Evolutionary conservation across 129 eudicot species (phyloP).

Genomic region (Logfia minima): DNA sequence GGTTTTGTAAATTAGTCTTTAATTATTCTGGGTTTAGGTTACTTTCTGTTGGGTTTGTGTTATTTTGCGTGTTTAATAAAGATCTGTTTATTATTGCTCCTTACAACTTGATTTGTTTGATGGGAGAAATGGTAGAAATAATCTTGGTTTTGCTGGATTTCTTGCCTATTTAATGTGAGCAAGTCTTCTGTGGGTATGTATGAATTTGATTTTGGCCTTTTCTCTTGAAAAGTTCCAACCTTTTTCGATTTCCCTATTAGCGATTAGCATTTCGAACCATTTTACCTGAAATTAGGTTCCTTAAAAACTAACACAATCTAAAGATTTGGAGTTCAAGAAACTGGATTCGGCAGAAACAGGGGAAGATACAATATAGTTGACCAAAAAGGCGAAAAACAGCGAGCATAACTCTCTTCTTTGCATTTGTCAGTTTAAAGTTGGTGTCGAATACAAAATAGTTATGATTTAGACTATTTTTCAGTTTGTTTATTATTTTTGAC

Average conservation of each 20-base stretch:
- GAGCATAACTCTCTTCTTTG: background rate
- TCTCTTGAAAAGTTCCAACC: background rate
- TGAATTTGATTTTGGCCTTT: constrained; percentile 6
- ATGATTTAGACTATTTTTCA: background rate
- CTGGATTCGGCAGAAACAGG: constrained; percentile 10
- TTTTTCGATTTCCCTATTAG: background rate
- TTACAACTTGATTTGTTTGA: constrained; percentile 13
- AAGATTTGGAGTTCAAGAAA: background rate
- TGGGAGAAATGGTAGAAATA: background rate
- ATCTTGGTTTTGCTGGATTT: constrained; percentile 8
- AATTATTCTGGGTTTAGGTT: constrained; percentile 8
- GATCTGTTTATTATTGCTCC: constrained; percentile 18
- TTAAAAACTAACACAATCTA: background rate
- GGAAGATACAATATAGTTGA: background rate
- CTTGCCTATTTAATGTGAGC: background rate
- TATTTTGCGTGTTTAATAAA: constrained; percentile 1
- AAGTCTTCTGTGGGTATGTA: background rate
- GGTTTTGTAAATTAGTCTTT: constrained; percentile 16
- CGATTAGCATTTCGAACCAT: background rate
- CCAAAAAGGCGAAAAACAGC: background rate
- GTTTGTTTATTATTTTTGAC: background rate
- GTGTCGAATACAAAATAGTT: background rate
- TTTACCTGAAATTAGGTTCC: background rate
- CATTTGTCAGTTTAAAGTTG: background rate
- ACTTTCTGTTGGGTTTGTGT: constrained; percentile 17